Evolutionary conservation across 2,329 filamentous ascomycete species (phyloP), one percentile per base, ranked within the genome.

Genomic region (Aureobasidium sp.): DNA sequence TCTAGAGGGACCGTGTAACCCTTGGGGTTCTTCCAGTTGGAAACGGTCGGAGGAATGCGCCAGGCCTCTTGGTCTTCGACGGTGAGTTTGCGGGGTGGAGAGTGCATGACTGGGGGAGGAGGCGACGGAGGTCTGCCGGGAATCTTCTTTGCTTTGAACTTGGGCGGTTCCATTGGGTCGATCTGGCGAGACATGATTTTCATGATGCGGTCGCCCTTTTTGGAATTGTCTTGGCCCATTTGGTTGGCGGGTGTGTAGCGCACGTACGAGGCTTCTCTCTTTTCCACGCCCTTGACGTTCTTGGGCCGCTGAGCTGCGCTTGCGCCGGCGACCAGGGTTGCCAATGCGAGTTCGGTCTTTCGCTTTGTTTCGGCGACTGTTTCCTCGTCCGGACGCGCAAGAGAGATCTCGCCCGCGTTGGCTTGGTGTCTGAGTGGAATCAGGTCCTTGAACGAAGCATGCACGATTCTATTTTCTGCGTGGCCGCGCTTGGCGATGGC

Each of bases 1-100:
- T 99, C 94, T 57, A 99, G 76, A 0, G 94, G 91, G 0, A 99
- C 90, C 0, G 94, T 99, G 72, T 96, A 99, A 70, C 94, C 94
- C 78, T 97, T 97, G 0, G 93, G 90, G 74, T 99, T 99, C 83
- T 99, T 99, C 94, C 94, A 99, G 75, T 97, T 97, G 22, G 90
- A 96, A 1, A 99, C 87, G 0, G 93, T 90, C 2, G 93, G 91
- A 0, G 87, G 87, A 36, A 90, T 97, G 71, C 87, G 91, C 94
- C 94, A 99, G 63, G 90, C 90, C 74, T 97, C 94, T 75, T 97
- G 93, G 69, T 99, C 94, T 73, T 96, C 92, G 6, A 93, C 94
- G 1, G 94, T 99, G 65, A 99, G 82, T 72, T 97, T 99, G 65
- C 94, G 82, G 0, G 94, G 92, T 15, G 94, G 94, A 2, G 91